Base-by-base conservation (phyloP, 2,329 filamentous ascomycete species). In the Epichloe scottii region DNA sequence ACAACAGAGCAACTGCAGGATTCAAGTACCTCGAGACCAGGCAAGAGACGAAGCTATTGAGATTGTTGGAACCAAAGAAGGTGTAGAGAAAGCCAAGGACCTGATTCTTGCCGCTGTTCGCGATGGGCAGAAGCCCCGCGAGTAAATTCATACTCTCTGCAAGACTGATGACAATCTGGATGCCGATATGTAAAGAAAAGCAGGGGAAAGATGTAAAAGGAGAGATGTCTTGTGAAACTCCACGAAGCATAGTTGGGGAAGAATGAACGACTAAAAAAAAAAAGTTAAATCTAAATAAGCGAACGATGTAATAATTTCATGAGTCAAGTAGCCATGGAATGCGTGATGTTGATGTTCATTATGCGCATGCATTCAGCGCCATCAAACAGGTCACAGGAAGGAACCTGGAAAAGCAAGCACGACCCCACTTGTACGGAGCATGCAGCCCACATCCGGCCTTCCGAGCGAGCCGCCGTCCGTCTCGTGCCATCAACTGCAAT, bases 1-100 rank as follows among this genome's bases (percentile, higher is more conserved):
- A 59, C 89, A 88, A 72, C 82, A 93, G 73, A 96, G 89, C 48
- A 87, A 87, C 51, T 96, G 90, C 70, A 89, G 86, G 71, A 94
- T 98, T 65, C 89, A 90, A 57, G 91, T 98, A 40, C 93, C 93
- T 21, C 83, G 87, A 58, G 84, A 88, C 62, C 86, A 94, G 67
- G 73, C 72, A 44, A 73, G 71, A 56, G 76, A 78, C 46, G 90
- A 96, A 68, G 88, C 91, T 4, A 96, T 98, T 64, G 89, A 95
- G 72, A 86, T 98, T 60, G 75, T 85, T 37, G 93, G 93, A 39
- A 79, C 77, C 51, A 79, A 79, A 62, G 85, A 89, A 15, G 89
- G 87, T 12, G 81, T 95, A 38, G 88, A 96, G 68, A 78, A 86
- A 66, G 93, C 93, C 47, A 89, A 85, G 71, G 83, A 95, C 53